Evolutionary conservation across 257 asterid species (phyloP).

Genomic region (Ilex aquifolium): DNA sequence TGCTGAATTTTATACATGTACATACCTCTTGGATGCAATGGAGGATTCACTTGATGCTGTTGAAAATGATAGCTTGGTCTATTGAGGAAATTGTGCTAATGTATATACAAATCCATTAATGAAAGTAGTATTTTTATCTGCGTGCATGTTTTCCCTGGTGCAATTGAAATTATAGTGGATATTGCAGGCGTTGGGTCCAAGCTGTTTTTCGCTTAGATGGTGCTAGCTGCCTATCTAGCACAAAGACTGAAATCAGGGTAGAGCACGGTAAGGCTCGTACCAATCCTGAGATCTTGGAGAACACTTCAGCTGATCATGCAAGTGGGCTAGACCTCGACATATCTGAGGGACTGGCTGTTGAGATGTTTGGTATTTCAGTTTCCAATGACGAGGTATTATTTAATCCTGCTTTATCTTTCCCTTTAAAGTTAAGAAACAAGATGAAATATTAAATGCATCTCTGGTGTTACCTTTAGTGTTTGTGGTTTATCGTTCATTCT

Average conservation of each 20-base stretch:
- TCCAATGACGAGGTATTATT: conserved; percentile 61
- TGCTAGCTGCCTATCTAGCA: conserved; percentile 9
- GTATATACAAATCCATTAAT: no score
- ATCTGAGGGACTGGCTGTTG: conserved; percentile 72
- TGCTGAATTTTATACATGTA: no score
- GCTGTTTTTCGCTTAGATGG: conserved; percentile 59
- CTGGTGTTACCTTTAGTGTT: no score
- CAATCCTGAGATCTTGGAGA: conserved; percentile 24
- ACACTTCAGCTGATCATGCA: conserved; percentile 20
- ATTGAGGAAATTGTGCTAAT: no score
- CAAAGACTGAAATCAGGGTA: conserved; percentile 17
- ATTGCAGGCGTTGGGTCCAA: conserved; percentile 91
- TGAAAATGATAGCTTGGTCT: no score
- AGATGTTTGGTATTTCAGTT: conserved; percentile 63
- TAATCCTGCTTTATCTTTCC: not conserved
- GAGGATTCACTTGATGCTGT: no score
- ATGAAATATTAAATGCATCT: not conserved
- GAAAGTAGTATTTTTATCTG: not conserved
- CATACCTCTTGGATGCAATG: no score
- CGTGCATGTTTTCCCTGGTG: not conserved
- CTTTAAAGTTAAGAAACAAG: not conserved
- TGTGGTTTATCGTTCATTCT: no score
- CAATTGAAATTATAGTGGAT: not conserved
- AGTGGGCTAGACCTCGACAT: conserved; percentile 52
- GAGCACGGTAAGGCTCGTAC: conserved; percentile 16